Conservation (phyloP, 1,139 yeast species). For the Blastobotrys illinoisensis region DNA sequence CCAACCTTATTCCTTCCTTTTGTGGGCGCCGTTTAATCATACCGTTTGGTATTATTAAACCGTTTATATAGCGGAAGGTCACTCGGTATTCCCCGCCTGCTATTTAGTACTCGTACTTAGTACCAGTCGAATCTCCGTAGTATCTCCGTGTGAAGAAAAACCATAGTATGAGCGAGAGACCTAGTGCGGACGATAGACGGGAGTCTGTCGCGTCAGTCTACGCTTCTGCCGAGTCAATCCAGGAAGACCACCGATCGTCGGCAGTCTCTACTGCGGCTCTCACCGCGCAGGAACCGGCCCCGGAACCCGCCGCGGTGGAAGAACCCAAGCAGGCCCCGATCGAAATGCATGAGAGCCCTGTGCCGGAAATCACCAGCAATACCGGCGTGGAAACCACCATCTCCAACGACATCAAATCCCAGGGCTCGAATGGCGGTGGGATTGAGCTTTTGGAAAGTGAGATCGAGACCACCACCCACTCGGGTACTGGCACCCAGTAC, state of each 20-base stretch:
- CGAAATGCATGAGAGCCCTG: constrained; percentile 1
- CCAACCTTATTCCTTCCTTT: neutral
- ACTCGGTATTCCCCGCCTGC: neutral
- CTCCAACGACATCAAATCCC: neutral
- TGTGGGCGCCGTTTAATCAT: neutral
- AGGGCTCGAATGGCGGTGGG: neutral
- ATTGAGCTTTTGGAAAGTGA: constrained; percentile 5
- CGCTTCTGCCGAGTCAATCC: neutral
- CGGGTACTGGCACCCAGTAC: constrained; percentile 14
- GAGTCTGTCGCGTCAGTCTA: neutral
- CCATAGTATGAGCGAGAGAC: neutral
- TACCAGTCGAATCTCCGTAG: too few relatives aligned
- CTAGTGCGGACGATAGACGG: neutral
- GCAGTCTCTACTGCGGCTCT: neutral
- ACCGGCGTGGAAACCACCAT: neutral
- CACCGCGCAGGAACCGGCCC: neutral
- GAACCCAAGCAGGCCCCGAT: neutral
- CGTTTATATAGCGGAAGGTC: too few relatives aligned
- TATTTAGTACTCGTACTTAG: neutral
- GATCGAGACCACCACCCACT: neutral
- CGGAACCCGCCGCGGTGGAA: neutral
- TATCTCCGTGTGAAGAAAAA: neutral
- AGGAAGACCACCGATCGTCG: neutral
- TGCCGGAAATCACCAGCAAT: neutral
- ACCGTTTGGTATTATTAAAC: neutral